Evolutionary conservation across 805 yeast genomes (phyloP), one percentile per base, ranked within the genome.

Genomic region (Candida khao-thaluensis): DNA sequence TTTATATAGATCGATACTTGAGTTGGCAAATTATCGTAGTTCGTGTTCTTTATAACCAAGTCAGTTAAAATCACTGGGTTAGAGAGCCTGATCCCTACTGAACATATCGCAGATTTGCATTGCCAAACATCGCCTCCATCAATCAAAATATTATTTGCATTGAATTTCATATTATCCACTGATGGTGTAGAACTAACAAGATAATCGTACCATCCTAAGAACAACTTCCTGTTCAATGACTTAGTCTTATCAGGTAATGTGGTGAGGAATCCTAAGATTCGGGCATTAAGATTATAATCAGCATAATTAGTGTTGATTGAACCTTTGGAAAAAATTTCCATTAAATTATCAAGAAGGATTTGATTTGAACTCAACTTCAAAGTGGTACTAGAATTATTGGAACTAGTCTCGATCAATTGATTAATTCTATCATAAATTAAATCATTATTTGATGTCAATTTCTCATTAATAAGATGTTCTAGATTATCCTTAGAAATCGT

Each of bases 171-270:
- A 17, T 50, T 37, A 7, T 45, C 40, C 1, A 60, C 52, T 2
- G 58, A 49, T n/a, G 48, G 52, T 16, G 50, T 45, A 7, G 56
- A 52, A 40, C 45, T 52, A 16, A 38, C 42, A 14, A 64, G 43
- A 45, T 56, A 64, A 43, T 66, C 69, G 41, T 57, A 67, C 73
- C 72, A 68, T 1, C 74, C 74, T 18, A 62, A 44, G 12, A 66
- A 54, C 4, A 65, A 10, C 31, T 51, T 60, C 3, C 71, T 43
- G 4, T 43, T 30, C 1, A 62, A 30, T 2, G 62, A 48, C 25
- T 52, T 53, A 1, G 37, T 41, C 10, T 36, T 29, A 3, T 56
- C 47, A 1, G 55, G 52, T n/a, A 54, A 38, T 18, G 44, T 44
- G 7, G 73, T 68, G 17, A 68, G 50, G 35, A 64, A 69, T 2